A percentile compares a stretch with the other conserved stretches of the same genome.
These are phyloP conservation scores for Blastobotrys illinoisensis DNA, from an alignment of 1,139 yeast genomes.

Conservation along the genomic window DNA sequence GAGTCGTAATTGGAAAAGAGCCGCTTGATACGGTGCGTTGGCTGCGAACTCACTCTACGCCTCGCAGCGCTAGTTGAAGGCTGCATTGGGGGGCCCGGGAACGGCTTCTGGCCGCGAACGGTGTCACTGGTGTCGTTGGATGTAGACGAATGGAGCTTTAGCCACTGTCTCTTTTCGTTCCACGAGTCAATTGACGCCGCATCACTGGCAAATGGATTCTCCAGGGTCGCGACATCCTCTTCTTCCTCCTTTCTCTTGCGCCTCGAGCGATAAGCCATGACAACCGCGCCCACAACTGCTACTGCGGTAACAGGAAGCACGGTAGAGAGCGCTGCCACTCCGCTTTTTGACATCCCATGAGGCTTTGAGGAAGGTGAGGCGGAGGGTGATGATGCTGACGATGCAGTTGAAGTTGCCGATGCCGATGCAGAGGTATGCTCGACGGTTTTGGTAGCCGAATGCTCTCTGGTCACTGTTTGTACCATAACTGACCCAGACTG, in stretches of 20 bases:
- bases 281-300: conserved; percentile 21
- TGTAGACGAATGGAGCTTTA: conserved; percentile 15
- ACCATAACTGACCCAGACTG: not conserved
- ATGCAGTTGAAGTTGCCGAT: conserved; percentile 9
- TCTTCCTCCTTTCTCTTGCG: conserved; percentile 10
- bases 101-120: not conserved
- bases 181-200: conserved; percentile 27
- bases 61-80: not conserved
- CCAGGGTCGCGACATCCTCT: conserved; percentile 3
- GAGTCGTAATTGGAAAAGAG: not conserved
- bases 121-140: not conserved
- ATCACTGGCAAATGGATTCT: conserved; percentile 11
- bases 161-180: conserved; percentile 26
- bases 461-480: not conserved
- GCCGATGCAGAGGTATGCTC: not conserved
- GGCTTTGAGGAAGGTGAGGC: too few relatives aligned
- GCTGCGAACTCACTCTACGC: not conserved
- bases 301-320: conserved; percentile 29
- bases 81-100: not conserved
- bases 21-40: not conserved
- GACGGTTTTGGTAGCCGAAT: not conserved
- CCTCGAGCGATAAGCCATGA: conserved; percentile 23
- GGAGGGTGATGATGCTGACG: conserved; percentile 13
- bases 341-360: not conserved
- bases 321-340: conserved; percentile 34